phyloP scores from a whole-genome alignment of 2,329 filamentous ascomycete genomes.

The Aspergillus quadrilineatus region DNA sequence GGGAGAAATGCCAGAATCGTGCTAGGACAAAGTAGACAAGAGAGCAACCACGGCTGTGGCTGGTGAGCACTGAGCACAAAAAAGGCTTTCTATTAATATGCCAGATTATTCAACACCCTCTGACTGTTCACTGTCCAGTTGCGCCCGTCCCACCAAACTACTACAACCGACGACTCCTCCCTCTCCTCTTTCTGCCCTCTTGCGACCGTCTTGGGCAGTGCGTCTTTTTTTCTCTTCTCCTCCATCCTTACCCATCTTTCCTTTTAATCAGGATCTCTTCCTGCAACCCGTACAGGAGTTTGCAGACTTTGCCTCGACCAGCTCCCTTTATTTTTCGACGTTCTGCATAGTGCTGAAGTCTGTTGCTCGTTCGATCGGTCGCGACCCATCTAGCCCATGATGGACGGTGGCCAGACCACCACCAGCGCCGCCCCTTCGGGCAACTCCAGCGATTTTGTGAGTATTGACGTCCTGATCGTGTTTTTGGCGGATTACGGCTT shows the following conservation, averaged over 20 bases:
- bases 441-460: slow-evolving; percentile 94
- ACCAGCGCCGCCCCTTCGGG: slow-evolving; percentile 55
- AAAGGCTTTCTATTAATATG: slow-evolving; percentile 12
- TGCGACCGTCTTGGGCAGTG: slow-evolving; percentile 12
- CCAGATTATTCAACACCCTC: slow-evolving; percentile 15
- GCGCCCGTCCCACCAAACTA: slow-evolving; percentile 14
- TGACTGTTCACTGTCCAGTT: slow-evolving; percentile 6
- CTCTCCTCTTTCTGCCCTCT: slow-evolving; percentile 12
- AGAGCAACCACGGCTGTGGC: slow-evolving; percentile 16
- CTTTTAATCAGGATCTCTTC: slow-evolving; percentile 15
- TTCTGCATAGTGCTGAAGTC: slow-evolving; percentile 26
- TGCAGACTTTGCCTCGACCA: slow-evolving; percentile 11
- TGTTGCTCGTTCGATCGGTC: slow-evolving; percentile 38
- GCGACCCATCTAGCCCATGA: slow-evolving; percentile 43
- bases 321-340: slow-evolving; percentile 14
- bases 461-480: slow-evolving; percentile 42
- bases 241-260: slow-evolving; percentile 16
- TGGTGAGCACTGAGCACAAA: slow-evolving; percentile 14
- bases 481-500: slow-evolving; percentile 17
- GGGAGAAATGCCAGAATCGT: background rate
- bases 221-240: slow-evolving; percentile 16
- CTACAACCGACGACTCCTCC: slow-evolving; percentile 8
- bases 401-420: slow-evolving; percentile 48
- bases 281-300: slow-evolving; percentile 1
- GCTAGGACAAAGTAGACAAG: background rate